Evolutionary conservation across 1,284 basidiomycete genomes (phyloP).

Genomic region (Apiotrichum gracile): DNA sequence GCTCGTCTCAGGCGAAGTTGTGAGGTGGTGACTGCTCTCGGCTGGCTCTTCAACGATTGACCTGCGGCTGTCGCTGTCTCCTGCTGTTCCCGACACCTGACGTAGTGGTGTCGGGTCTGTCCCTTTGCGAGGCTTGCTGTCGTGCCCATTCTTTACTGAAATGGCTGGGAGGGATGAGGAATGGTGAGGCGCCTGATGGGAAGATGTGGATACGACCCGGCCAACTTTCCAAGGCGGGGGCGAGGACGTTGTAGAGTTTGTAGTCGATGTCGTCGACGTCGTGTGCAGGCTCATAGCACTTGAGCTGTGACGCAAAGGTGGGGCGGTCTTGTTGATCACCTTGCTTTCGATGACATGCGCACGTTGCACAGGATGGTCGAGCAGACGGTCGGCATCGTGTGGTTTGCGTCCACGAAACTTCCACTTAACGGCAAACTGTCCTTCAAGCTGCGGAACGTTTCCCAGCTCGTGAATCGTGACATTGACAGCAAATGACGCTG

Average conservation of each 20-base stretch:
- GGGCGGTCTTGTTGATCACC: background rate
- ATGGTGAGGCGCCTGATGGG: background rate
- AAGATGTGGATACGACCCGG: background rate
- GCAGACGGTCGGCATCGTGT: constrained; percentile 12
- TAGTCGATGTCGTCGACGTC: background rate
- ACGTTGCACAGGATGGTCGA: constrained; percentile 8
- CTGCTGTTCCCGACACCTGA: background rate
- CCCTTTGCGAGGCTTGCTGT: background rate
- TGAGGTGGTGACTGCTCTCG: background rate
- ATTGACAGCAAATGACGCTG: constrained; percentile 29
- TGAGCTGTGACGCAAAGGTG: background rate
- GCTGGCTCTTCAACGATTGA: constrained; percentile 5
- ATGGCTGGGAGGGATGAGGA: background rate
- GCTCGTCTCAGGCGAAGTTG: background rate
- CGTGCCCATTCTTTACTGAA: background rate
- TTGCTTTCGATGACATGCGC: background rate
- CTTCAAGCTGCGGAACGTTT: constrained; percentile 40
- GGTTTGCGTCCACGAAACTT: constrained; percentile 37
- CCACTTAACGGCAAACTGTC: constrained; percentile 35
- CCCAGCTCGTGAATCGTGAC: constrained; percentile 36
- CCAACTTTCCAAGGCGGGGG: background rate
- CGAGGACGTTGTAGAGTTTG: background rate
- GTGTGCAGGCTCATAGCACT: background rate
- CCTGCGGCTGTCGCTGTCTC: background rate
- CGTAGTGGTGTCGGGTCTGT: background rate